A percentile compares a stretch with the other conserved stretches of the same genome.
Conservation (phyloP, 2,329 filamentous ascomycete genomes). For the Botrytis deweyae region DNA sequence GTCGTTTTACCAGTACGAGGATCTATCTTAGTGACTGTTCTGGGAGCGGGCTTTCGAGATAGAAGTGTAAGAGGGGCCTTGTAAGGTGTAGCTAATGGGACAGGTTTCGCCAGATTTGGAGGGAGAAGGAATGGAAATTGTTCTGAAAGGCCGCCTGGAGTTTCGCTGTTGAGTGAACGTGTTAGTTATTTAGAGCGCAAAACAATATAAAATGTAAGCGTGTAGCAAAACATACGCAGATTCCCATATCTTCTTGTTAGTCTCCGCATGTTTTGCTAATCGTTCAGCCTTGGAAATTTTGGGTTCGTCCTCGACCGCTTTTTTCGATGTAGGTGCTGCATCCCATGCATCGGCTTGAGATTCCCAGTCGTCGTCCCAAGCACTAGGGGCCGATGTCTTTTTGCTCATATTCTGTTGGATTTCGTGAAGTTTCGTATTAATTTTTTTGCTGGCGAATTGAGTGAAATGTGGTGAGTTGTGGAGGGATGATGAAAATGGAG, state of each 20-base stretch:
- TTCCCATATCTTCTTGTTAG: conserved; percentile 85
- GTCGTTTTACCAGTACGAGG: conserved; percentile 50
- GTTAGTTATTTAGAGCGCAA: not conserved
- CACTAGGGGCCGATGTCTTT: conserved; percentile 61
- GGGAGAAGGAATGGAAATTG: conserved; percentile 64
- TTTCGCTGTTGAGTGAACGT: conserved; percentile 48
- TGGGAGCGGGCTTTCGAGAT: conserved; percentile 71
- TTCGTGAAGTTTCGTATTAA: not conserved
- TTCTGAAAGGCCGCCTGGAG: conserved; percentile 62
- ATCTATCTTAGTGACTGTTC: conserved; percentile 58
- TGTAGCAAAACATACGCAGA: conserved; percentile 63
- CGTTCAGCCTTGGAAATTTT: conserved; percentile 71
- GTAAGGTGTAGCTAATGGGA: conserved; percentile 67
- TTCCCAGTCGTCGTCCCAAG: conserved; percentile 92
- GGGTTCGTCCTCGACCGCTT: conserved; percentile 31
- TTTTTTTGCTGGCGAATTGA: not conserved
- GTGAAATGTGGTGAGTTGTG: conserved; percentile 10
- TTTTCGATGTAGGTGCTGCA: conserved; percentile 23
- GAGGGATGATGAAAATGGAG: conserved; percentile 2
- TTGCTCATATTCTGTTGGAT: conserved; percentile 31
- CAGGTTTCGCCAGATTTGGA: conserved; percentile 15
- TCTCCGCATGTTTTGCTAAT: conserved; percentile 75
- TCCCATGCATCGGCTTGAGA: conserved; percentile 63
- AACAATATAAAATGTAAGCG: not conserved
- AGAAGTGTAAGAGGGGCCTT: conserved; percentile 83